Conservation (phyloP, 2,329 filamentous ascomycete species). For the Diaporthe sp. region DNA sequence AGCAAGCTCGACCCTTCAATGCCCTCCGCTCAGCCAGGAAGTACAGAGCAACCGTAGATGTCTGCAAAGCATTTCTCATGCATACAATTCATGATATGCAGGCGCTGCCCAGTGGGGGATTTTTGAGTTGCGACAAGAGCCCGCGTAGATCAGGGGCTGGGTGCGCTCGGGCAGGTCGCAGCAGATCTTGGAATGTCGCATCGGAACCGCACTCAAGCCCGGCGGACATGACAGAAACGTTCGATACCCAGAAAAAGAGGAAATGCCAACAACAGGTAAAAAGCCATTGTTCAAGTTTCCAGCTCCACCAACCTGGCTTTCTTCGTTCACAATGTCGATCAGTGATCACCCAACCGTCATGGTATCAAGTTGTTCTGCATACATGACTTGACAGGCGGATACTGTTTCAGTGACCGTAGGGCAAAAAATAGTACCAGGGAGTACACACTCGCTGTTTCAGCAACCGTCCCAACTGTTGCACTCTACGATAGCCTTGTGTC, state of each 20-base stretch:
- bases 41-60: not conserved
- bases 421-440: not conserved
- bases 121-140: constrained; percentile 13
- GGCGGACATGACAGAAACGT: not conserved
- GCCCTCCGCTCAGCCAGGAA: not conserved
- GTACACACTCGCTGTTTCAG: not conserved
- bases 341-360: not conserved
- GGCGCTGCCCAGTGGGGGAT: constrained; percentile 3
- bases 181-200: constrained; percentile 2
- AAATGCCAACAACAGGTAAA: not conserved
- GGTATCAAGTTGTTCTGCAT: no score
- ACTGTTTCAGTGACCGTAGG: not conserved
- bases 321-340: not conserved
- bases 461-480: not conserved
- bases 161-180: constrained; percentile 20
- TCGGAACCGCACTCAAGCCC: not conserved
- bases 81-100: not conserved
- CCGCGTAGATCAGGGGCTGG: constrained; percentile 27
- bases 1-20: not conserved
- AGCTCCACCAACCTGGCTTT: not conserved
- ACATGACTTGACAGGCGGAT: no score
- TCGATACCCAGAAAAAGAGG: not conserved
- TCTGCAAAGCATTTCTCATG: not conserved
- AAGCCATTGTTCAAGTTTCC: no score
- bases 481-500: not conserved